Percentiles rank a stretch among this genome's conserved stretches.
Conservation (phyloP, 306 rosid species). For the Cicer chorassanicum region DNA sequence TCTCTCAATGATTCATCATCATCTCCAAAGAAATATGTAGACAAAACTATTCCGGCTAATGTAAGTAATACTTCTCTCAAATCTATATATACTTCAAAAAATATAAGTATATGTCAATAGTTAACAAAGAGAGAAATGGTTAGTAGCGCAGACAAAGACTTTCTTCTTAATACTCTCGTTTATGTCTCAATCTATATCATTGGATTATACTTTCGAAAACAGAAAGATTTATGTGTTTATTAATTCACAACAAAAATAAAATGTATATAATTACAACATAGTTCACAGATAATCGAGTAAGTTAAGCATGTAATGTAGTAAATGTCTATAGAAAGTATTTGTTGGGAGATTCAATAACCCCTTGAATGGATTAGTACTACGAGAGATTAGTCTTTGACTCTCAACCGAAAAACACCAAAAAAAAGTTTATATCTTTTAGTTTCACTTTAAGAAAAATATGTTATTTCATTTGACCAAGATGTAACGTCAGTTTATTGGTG, state of each 20-base stretch:
- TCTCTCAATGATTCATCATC: slow-evolving; percentile 57
- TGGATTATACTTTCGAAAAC: too few relatives aligned
- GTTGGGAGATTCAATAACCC: not conserved
- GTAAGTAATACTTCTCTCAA: slow-evolving; percentile 40
- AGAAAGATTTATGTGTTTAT: too few relatives aligned
- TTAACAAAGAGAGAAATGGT: too few relatives aligned
- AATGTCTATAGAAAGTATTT: not conserved
- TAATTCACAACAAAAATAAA: not conserved
- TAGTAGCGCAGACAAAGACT: too few relatives aligned
- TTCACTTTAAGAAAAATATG: too few relatives aligned
- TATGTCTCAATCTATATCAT: too few relatives aligned
- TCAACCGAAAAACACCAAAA: too few relatives aligned
- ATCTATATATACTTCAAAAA: not conserved
- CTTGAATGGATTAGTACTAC: not conserved
- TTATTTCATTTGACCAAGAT: too few relatives aligned
- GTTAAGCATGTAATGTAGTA: not conserved
- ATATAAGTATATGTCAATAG: too few relatives aligned
- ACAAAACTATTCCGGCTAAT: slow-evolving; percentile 63
- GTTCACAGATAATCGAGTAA: not conserved
- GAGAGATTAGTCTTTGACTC: not conserved
- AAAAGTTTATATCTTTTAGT: too few relatives aligned
- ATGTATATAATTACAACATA: not conserved
- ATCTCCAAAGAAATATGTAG: slow-evolving; percentile 55
- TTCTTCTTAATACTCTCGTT: too few relatives aligned
- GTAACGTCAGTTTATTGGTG: too few relatives aligned